Conservation (phyloP, 2,329 filamentous ascomycete species). For the Sphaerulina vaccinii region DNA sequence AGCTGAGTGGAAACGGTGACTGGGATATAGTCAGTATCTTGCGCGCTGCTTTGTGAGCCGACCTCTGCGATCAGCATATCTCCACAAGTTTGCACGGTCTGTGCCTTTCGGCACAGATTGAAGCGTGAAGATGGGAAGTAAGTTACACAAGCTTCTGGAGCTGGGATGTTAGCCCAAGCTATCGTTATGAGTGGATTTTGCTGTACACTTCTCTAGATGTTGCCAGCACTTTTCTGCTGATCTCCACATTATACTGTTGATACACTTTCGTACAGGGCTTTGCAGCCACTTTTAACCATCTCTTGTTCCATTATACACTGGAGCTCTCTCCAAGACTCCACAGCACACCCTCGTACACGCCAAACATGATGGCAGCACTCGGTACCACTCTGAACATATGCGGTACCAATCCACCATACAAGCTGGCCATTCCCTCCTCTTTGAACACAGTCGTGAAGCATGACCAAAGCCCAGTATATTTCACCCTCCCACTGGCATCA, state of each 20-base stretch:
- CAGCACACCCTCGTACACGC: slow-evolving; percentile 67
- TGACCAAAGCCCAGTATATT: slow-evolving; percentile 85
- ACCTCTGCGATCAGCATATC: no score
- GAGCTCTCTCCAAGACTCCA: slow-evolving; percentile 48
- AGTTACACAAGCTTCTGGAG: no score
- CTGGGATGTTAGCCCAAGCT: no score
- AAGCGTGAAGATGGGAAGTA: no score
- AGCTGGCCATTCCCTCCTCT: slow-evolving; percentile 79
- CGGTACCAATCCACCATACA: slow-evolving; percentile 89
- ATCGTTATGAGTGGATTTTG: slow-evolving; percentile 8
- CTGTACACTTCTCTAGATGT: slow-evolving; percentile 4
- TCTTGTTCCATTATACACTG: slow-evolving; percentile 34
- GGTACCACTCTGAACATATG: slow-evolving; percentile 90
- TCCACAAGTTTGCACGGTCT: no score
- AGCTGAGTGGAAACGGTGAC: no score
- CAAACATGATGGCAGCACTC: slow-evolving; percentile 94
- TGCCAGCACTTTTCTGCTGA: neutral
- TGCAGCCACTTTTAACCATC: neutral
- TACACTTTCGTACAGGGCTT: slow-evolving; percentile 11
- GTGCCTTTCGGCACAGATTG: no score
- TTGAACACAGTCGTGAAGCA: slow-evolving; percentile 86
- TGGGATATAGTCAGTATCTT: no score
- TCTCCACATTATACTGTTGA: neutral
- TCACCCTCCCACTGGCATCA: slow-evolving; percentile 53
- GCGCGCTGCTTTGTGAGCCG: no score